A percentile compares a stretch with the other conserved stretches of the same genome.
phyloP scores from a whole-genome alignment of 139 green algal species.

The Ostreobium quekettii region DNA sequence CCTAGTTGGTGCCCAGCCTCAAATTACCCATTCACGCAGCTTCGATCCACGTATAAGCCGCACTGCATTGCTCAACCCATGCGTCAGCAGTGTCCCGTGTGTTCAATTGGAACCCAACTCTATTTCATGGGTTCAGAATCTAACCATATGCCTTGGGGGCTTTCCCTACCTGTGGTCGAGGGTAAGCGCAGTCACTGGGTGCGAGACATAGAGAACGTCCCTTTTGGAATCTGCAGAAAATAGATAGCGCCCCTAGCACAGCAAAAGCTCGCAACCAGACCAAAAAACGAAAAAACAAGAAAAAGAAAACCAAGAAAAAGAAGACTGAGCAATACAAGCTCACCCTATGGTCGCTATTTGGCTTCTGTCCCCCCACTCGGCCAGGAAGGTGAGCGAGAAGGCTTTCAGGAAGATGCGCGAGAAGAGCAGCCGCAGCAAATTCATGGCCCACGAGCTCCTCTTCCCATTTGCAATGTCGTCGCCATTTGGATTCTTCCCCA shows the following conservation, averaged over 20 bases:
- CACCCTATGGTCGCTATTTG: slow-evolving; percentile 87
- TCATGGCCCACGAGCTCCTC: slow-evolving; percentile 16
- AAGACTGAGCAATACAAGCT: not conserved
- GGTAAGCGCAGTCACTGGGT: too few relatives aligned
- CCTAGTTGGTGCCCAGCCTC: too few relatives aligned
- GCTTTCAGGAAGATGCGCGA: slow-evolving; percentile 86
- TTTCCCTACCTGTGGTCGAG: too few relatives aligned
- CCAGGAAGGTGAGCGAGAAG: slow-evolving; percentile 96
- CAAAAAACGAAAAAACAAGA: not conserved
- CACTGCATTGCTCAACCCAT: too few relatives aligned
- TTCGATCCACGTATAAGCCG: too few relatives aligned
- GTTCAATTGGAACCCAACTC: too few relatives aligned
- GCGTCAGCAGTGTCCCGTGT: too few relatives aligned
- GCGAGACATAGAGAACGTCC: not conserved
- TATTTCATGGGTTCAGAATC: too few relatives aligned
- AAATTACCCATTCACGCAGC: too few relatives aligned
- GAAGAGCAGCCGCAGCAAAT: slow-evolving; percentile 48
- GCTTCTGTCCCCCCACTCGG: slow-evolving; percentile 96
- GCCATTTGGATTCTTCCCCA: slow-evolving; percentile 20
- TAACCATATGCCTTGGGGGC: too few relatives aligned
- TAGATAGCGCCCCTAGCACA: not conserved
- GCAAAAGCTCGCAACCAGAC: not conserved
- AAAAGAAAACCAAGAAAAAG: slow-evolving; percentile 11
- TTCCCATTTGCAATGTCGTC: slow-evolving; percentile 19
- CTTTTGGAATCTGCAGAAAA: not conserved